Conservation (phyloP, 345 rosid genomes). For the Salix exigua region DNA sequence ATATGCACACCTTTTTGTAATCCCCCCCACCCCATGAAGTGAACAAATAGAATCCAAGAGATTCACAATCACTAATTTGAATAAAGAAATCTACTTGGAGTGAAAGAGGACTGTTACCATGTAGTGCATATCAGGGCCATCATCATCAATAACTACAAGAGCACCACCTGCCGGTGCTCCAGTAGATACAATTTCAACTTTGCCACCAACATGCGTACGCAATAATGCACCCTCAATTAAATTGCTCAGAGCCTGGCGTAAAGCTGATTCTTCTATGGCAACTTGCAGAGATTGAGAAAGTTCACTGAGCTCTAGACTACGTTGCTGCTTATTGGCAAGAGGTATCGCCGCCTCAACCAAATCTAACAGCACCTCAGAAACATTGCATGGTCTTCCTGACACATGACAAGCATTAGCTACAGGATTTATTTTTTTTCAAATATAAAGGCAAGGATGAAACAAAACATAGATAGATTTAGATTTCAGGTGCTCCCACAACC, state of each 20-base stretch:
- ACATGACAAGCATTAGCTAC: conserved; percentile 44
- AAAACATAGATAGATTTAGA: not conserved
- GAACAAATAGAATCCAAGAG: not conserved
- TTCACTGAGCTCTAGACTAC: conserved; percentile 55
- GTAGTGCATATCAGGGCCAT: conserved; percentile 94
- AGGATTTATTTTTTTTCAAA: not conserved
- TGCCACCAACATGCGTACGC: conserved; percentile 81
- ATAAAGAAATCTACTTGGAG: not conserved
- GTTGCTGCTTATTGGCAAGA: conserved; percentile 72
- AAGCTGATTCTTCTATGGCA: conserved; percentile 78
- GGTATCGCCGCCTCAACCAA: conserved; percentile 77
- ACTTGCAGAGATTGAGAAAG: conserved; percentile 57
- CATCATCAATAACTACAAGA: conserved; percentile 76
- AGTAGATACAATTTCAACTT: conserved; percentile 58
- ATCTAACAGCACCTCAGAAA: conserved; percentile 67
- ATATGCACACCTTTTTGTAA: not conserved
- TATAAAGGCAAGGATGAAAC: conserved; percentile 7
- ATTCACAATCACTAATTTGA: not conserved
- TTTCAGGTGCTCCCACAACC: too few species aligned
- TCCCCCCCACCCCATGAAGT: not conserved
- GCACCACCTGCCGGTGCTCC: conserved; percentile 84
- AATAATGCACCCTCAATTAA: conserved; percentile 91
- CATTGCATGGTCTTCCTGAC: conserved; percentile 95
- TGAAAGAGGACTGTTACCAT: conserved; percentile 46
- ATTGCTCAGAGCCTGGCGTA: conserved; percentile 90